phyloP scores from a whole-genome alignment of 768 basidiomycete genomes.

The Chalciporus chontae region DNA sequence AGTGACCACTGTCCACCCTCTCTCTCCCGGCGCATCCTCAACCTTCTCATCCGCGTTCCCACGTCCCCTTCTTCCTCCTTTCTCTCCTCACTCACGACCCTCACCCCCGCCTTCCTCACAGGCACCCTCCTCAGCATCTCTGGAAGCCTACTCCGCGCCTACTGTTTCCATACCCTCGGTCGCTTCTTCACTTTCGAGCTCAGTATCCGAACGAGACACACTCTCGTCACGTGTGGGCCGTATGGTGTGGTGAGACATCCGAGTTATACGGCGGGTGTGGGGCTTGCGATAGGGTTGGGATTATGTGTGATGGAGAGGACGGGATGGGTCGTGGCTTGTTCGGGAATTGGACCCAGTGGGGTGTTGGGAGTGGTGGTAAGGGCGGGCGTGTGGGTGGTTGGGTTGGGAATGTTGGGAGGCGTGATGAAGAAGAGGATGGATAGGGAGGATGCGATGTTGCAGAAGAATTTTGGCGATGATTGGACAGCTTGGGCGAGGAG shows the following conservation, averaged over 20 bases:
- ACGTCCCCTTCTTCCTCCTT: background rate
- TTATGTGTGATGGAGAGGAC: slow-evolving; percentile 7
- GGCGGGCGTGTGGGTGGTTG: background rate
- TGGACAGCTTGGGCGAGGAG: slow-evolving; percentile 24
- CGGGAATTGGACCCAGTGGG: background rate
- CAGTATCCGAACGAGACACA: slow-evolving; percentile 15
- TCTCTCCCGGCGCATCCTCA: slow-evolving; percentile 3
- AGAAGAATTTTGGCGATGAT: slow-evolving; percentile 22
- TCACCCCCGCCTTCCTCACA: slow-evolving; percentile 9
- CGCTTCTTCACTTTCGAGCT: slow-evolving; percentile 27
- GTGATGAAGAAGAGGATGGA: slow-evolving; percentile 14
- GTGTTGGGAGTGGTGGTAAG: background rate
- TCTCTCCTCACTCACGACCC: slow-evolving; percentile 12
- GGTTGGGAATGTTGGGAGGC: fast-evolving
- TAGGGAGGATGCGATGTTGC: slow-evolving; percentile 29
- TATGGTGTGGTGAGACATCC: slow-evolving; percentile 32
- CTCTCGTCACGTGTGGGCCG: slow-evolving; percentile 24
- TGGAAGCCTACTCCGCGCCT: slow-evolving; percentile 12
- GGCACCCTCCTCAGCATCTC: slow-evolving; percentile 5
- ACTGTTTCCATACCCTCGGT: slow-evolving; percentile 23
- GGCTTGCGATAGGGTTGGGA: background rate
- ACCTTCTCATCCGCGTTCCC: background rate
- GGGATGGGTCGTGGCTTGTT: slow-evolving; percentile 4
- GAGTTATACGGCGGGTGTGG: slow-evolving; percentile 15
- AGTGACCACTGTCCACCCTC: slow-evolving; percentile 1